Evolutionary conservation across 768 basidiomycete genomes (phyloP).

Genomic region (Butyriboletus loyo): DNA sequence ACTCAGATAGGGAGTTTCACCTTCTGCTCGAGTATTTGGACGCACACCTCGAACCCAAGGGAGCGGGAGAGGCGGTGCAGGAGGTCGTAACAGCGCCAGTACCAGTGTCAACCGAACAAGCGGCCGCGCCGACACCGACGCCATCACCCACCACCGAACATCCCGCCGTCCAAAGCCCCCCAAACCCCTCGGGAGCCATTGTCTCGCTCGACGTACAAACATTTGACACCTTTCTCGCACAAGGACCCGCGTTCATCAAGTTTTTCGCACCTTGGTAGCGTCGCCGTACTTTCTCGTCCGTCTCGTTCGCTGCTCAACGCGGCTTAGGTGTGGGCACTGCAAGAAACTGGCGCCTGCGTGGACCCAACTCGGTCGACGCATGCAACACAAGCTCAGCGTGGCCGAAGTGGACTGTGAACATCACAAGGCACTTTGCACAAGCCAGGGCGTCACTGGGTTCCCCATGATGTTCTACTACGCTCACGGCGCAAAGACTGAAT

Average conservation of each 20-base stretch:
- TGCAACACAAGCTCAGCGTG: constrained; percentile 71
- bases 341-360: constrained; percentile 88
- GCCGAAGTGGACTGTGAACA: constrained; percentile 90
- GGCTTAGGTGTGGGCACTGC: constrained; percentile 84
- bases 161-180: constrained; percentile 17
- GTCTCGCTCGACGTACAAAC: constrained; percentile 27
- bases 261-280: constrained; percentile 89
- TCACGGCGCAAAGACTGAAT: constrained; percentile 63
- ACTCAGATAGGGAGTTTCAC: constrained; percentile 50
- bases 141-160: constrained; percentile 3
- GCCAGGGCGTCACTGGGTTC: constrained; percentile 71
- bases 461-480: constrained; percentile 77
- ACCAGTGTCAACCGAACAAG: constrained; percentile 4
- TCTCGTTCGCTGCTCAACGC: background rate
- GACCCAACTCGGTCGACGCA: constrained; percentile 65
- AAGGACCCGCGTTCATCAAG: constrained; percentile 61
- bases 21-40: constrained; percentile 55
- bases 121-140: background rate
- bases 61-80: background rate
- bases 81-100: background rate
- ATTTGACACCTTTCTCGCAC: constrained; percentile 39
- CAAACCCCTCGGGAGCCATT: constrained; percentile 27
- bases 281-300: background rate
- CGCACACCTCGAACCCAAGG: constrained; percentile 36
- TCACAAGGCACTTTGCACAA: constrained; percentile 61